These are phyloP conservation scores for Phytophthora cryptogea DNA, from an alignment of 352 stramenopile species.

Conservation along the genomic window DNA sequence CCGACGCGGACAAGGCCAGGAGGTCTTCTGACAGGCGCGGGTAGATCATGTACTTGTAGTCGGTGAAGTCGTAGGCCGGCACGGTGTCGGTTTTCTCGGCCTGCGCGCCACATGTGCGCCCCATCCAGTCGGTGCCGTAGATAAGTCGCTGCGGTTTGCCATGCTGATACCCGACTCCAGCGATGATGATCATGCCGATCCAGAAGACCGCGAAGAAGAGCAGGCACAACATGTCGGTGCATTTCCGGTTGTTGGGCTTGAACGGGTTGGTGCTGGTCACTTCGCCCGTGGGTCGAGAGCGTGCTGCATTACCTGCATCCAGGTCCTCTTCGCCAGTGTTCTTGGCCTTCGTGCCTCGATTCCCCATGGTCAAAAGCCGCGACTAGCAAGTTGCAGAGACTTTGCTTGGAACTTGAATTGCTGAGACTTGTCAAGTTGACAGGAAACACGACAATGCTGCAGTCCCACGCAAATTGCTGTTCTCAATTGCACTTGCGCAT, in stretches of 20 bases:
- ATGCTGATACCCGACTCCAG: constrained; percentile 59
- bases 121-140: constrained; percentile 79
- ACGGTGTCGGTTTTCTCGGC: constrained; percentile 46
- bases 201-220: constrained; percentile 65
- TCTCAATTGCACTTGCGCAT: constrained; percentile 17
- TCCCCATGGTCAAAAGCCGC: constrained; percentile 27
- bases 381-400: not conserved
- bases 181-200: constrained; percentile 74
- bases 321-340: constrained; percentile 2
- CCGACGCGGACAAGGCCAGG: constrained; percentile 27
- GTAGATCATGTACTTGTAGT: constrained; percentile 76
- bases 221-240: constrained; percentile 71
- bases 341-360: constrained; percentile 30
- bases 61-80: constrained; percentile 65
- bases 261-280: constrained; percentile 56
- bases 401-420: not conserved
- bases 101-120: constrained; percentile 63
- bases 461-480: not conserved
- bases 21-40: constrained; percentile 69
- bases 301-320: not conserved
- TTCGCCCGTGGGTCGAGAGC: not conserved
- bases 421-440: constrained; percentile 7
- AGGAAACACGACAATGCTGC: constrained; percentile 30
- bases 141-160: constrained; percentile 76
- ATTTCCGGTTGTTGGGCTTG: constrained; percentile 74